Evolutionary conservation across 2,329 filamentous ascomycete species (phyloP).

Genomic region (Helotiales sp.): DNA sequence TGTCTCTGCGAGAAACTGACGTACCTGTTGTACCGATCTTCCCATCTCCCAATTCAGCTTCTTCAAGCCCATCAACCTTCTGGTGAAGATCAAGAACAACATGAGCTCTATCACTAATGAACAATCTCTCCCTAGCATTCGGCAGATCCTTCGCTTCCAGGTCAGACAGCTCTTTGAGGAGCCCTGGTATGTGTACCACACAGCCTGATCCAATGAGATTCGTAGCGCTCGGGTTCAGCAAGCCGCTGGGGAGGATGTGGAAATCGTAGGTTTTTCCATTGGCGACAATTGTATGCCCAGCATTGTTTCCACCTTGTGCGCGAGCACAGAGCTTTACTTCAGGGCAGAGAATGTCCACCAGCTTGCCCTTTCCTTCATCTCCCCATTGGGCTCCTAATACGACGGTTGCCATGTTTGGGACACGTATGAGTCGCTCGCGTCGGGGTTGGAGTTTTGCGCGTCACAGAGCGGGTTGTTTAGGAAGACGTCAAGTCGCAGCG

Average conservation of each 20-base stretch:
- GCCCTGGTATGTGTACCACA: conserved; percentile 65
- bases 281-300: conserved; percentile 45
- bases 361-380: conserved; percentile 13
- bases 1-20: too few species aligned
- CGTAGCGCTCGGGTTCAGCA: conserved; percentile 68
- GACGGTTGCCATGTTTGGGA: too few species aligned
- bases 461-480: too few species aligned
- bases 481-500: too few species aligned
- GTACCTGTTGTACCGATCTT: conserved; percentile 47
- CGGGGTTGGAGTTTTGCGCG: too few species aligned
- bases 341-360: conserved; percentile 18
- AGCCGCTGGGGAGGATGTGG: conserved; percentile 63
- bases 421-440: too few species aligned
- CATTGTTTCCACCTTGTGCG: conserved; percentile 54
- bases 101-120: conserved; percentile 49
- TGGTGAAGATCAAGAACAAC: conserved; percentile 65
- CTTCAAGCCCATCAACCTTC: conserved; percentile 68
- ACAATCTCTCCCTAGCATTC: conserved; percentile 57
- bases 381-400: too few species aligned
- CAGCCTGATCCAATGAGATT: conserved; percentile 74
- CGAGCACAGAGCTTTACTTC: conserved; percentile 3
- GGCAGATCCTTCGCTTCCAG: conserved; percentile 59
- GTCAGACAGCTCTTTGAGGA: conserved; percentile 64
- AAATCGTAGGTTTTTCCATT: conserved; percentile 38
- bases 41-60: conserved; percentile 47